Evolutionary conservation across 2,329 filamentous ascomycete genomes (phyloP).

Genomic region (Cladorrhinum sp.): DNA sequence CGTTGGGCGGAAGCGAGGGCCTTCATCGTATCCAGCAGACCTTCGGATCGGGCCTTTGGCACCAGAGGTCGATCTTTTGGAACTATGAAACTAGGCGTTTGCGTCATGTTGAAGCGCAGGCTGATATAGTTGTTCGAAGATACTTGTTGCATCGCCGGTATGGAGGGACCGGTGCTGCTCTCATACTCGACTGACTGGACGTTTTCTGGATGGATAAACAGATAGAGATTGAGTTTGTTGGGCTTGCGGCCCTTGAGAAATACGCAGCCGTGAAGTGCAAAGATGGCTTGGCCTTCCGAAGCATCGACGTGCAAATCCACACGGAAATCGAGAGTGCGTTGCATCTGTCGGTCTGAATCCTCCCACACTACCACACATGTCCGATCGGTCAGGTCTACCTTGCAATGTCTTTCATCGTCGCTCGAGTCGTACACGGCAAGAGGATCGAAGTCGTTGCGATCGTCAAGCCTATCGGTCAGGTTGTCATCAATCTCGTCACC

Average conservation of each 20-base stretch:
- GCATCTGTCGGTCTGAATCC: neutral
- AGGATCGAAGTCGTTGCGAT: neutral
- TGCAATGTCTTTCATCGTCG: conserved; percentile 9
- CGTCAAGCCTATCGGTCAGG: conserved; percentile 4
- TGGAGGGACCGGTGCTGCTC: neutral
- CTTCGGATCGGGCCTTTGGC: conserved; percentile 10
- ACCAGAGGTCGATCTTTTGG: conserved; percentile 8
- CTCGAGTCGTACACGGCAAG: neutral
- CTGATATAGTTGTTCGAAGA: neutral
- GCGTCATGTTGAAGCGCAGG: conserved; percentile 5
- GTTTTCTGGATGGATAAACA: conserved; percentile 4
- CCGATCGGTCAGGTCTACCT: neutral
- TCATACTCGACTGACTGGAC: conserved; percentile 4
- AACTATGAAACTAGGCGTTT: conserved; percentile 1
- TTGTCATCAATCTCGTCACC: neutral
- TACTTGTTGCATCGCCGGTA: neutral
- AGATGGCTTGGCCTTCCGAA: neutral
- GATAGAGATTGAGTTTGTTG: neutral
- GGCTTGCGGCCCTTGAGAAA: conserved; percentile 6
- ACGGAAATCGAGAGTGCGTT: neutral
- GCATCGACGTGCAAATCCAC: conserved; percentile 9
- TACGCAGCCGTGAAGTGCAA: neutral
- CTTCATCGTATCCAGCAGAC: conserved; percentile 5
- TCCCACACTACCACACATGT: neutral
- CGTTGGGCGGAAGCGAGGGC: neutral